Percentiles rank a stretch among this genome's conserved stretches.
Conservation (phyloP, 768 basidiomycete species). For the Tubosaeta sp. region DNA sequence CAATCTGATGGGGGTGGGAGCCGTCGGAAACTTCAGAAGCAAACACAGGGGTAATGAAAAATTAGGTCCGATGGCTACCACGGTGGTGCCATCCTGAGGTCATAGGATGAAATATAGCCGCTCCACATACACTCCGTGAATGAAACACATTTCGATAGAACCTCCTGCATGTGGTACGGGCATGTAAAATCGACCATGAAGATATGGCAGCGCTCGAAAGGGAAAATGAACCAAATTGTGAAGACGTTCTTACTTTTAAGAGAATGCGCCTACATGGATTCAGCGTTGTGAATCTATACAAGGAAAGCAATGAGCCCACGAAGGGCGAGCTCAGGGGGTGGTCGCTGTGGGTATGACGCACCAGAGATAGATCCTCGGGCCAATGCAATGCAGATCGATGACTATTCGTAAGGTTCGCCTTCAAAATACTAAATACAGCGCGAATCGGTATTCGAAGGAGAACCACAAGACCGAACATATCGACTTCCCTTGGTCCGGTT, state of each 20-base stretch:
- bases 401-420: not conserved
- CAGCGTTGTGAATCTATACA: not conserved
- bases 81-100: not conserved
- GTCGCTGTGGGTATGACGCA: not conserved
- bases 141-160: not conserved
- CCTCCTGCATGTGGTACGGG: slow-evolving; percentile 8
- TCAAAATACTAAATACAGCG: not conserved
- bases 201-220: not conserved
- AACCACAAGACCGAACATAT: not conserved
- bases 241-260: not conserved
- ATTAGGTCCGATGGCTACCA: not conserved
- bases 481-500: not conserved
- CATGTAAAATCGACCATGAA: slow-evolving; percentile 5
- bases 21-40: not conserved
- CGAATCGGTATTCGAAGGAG: slow-evolving; percentile 2
- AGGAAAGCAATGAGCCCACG: not conserved
- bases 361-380: slow-evolving; percentile 13
- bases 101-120: not conserved
- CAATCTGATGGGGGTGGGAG: not conserved
- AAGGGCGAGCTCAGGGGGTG: slow-evolving; percentile 1
- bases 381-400: not conserved
- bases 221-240: not conserved
- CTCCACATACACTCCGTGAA: not conserved
- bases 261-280: not conserved
- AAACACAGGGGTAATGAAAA: not conserved